A percentile compares a stretch with the other conserved stretches of the same genome.
Conservation (phyloP, 768 basidiomycete species). For the Amanita inopinata region DNA sequence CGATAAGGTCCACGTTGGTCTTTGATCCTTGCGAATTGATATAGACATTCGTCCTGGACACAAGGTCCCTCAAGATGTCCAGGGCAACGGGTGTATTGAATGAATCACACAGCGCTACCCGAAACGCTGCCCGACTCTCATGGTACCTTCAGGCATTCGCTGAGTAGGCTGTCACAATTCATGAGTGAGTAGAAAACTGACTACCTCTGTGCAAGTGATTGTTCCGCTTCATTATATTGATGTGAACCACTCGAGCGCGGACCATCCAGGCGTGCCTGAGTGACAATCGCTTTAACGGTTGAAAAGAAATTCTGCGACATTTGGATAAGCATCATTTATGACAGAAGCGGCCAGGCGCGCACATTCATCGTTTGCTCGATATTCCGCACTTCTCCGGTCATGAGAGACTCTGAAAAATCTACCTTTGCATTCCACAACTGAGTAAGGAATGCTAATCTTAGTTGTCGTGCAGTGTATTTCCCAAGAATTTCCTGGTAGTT, state of each 20-base stretch:
- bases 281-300: constrained; percentile 71
- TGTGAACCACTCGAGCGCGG: constrained; percentile 50
- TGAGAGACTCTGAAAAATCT: constrained; percentile 86
- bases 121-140: constrained; percentile 68
- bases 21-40: constrained; percentile 55
- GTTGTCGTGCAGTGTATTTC: constrained; percentile 75
- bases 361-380: constrained; percentile 85
- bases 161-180: constrained; percentile 5
- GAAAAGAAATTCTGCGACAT: constrained; percentile 83
- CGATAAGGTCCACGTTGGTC: constrained; percentile 54
- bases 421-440: constrained; percentile 90
- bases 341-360: constrained; percentile 18
- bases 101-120: constrained; percentile 85
- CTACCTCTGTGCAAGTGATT: constrained; percentile 57
- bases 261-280: constrained; percentile 38
- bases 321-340: not conserved
- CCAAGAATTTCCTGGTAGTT: constrained; percentile 70
- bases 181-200: constrained; percentile 10
- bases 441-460: constrained; percentile 84
- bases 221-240: constrained; percentile 58
- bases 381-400: constrained; percentile 82
- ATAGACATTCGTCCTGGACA: constrained; percentile 83
- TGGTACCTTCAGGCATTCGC: constrained; percentile 44
- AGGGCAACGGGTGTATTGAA: constrained; percentile 91
- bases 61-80: constrained; percentile 64